A percentile compares a stretch with the other conserved stretches of the same genome.
phyloP scores from a whole-genome alignment of 768 basidiomycete species.

The Cystobasidium onofrii region DNA sequence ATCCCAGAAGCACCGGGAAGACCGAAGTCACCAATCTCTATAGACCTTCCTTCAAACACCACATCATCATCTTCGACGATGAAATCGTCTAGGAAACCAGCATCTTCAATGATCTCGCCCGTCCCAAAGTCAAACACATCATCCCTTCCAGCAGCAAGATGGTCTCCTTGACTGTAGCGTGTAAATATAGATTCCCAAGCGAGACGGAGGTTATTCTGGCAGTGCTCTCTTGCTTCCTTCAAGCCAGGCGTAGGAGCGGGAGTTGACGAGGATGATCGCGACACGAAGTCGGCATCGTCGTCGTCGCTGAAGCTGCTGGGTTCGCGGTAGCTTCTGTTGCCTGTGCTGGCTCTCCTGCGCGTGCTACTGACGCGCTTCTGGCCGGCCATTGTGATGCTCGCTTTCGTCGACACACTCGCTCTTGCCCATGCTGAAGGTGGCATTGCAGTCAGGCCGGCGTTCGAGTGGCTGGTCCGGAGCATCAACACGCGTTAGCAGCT shows the following conservation, averaged over 20 bases:
- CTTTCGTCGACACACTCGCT: neutral
- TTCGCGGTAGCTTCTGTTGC: neutral
- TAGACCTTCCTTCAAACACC: conserved; percentile 3
- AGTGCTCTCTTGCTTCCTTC: conserved; percentile 9
- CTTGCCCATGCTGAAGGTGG: neutral
- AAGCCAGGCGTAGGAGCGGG: neutral
- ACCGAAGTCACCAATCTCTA: conserved; percentile 26
- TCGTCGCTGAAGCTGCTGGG: neutral
- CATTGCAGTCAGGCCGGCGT: neutral
- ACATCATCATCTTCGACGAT: neutral
- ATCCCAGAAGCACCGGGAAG: conserved; percentile 23
- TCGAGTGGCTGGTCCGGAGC: neutral
- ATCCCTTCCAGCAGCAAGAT: conserved; percentile 9
- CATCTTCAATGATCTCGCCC: conserved; percentile 12
- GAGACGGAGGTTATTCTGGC: conserved; percentile 10
- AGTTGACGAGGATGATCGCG: neutral
- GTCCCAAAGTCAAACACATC: conserved; percentile 22
- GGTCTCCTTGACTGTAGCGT: conserved; percentile 3
- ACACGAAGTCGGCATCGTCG: neutral
- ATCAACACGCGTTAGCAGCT: neutral
- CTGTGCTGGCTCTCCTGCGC: neutral
- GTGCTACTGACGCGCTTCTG: neutral
- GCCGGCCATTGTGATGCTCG: neutral
- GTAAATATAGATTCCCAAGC: conserved; percentile 25
- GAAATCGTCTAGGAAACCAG: conserved; percentile 11